A percentile compares a stretch with the other conserved stretches of the same genome.
These are phyloP conservation scores for Termitomyces sp. DNA, from an alignment of 1,284 basidiomycete genomes.

Conservation along the genomic window DNA sequence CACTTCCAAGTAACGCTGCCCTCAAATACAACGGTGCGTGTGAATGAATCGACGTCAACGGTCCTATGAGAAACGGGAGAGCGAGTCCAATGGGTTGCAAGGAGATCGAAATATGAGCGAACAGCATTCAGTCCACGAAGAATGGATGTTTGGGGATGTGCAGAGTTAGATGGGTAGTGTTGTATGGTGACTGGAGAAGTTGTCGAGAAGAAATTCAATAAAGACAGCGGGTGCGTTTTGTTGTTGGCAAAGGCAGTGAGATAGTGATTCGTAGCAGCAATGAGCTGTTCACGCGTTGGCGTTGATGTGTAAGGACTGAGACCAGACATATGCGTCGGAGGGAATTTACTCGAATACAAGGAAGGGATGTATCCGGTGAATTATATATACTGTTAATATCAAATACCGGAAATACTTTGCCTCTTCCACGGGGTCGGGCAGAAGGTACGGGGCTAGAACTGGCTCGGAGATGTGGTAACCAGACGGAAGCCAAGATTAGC, in stretches of 20 bases:
- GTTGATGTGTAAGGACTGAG: background rate
- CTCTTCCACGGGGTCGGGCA: slow-evolving; percentile 28
- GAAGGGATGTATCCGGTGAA: slow-evolving; percentile 9
- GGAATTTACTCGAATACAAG: background rate
- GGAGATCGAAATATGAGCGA: slow-evolving; percentile 43
- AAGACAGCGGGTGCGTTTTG: slow-evolving; percentile 24
- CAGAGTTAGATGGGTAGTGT: slow-evolving; percentile 32
- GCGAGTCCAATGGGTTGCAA: slow-evolving; percentile 38
- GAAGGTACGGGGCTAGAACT: slow-evolving; percentile 24
- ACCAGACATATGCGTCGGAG: slow-evolving; percentile 7
- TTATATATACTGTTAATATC: slow-evolving; percentile 17
- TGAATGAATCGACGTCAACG: slow-evolving; percentile 19
- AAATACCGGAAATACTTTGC: slow-evolving; percentile 5
- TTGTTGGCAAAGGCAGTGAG: slow-evolving; percentile 33
- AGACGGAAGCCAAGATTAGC: slow-evolving; percentile 14
- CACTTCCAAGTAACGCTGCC: slow-evolving; percentile 41
- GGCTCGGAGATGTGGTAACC: slow-evolving; percentile 15
- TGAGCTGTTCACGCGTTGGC: slow-evolving; percentile 25
- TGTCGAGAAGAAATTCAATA: slow-evolving; percentile 36
- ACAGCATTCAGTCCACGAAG: slow-evolving; percentile 38
- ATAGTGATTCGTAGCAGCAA: slow-evolving; percentile 28
- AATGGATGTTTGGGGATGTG: slow-evolving; percentile 29
- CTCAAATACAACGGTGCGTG: slow-evolving; percentile 27
- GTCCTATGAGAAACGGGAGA: slow-evolving; percentile 23
- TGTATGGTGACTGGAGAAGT: slow-evolving; percentile 32